These are phyloP conservation scores for Thymus quinquecostatus DNA, from an alignment of 257 asterid species.

Conservation along the genomic window DNA sequence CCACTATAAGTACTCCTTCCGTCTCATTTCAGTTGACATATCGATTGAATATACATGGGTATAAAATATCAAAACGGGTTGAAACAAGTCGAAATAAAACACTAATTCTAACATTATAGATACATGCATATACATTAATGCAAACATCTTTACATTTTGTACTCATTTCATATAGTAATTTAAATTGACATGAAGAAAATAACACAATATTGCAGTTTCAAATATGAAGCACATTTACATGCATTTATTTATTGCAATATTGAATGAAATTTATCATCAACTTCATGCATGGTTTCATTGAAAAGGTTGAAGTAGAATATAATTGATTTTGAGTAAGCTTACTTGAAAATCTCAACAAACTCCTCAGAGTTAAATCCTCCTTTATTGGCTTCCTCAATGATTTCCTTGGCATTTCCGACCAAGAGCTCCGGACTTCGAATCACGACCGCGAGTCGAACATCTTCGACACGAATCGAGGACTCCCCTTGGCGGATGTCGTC, in stretches of 20 bases:
- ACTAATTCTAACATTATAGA: no score
- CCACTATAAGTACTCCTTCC: no score
- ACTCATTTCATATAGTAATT: background rate
- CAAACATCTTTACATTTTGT: background rate
- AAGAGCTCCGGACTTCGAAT: background rate
- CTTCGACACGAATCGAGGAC: background rate
- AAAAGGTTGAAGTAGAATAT: no score
- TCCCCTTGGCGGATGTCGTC: background rate
- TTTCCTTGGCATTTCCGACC: background rate
- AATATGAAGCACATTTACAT: no score
- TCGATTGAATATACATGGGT: no score
- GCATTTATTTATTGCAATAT: background rate
- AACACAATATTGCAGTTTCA: no score
- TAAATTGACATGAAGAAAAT: background rate
- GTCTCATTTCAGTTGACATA: no score
- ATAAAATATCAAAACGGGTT: no score
- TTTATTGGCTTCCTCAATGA: background rate
- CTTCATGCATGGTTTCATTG: background rate
- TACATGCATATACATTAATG: no score
- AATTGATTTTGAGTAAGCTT: background rate
- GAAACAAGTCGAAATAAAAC: no score
- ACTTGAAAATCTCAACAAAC: constrained; percentile 19
- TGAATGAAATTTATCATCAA: no score
- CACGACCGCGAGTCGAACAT: background rate
- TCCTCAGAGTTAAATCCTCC: background rate